Evolutionary conservation across 1,284 basidiomycete species (phyloP), one percentile per base, ranked within the genome.

Genomic region (Xerocomus amazonicus): DNA sequence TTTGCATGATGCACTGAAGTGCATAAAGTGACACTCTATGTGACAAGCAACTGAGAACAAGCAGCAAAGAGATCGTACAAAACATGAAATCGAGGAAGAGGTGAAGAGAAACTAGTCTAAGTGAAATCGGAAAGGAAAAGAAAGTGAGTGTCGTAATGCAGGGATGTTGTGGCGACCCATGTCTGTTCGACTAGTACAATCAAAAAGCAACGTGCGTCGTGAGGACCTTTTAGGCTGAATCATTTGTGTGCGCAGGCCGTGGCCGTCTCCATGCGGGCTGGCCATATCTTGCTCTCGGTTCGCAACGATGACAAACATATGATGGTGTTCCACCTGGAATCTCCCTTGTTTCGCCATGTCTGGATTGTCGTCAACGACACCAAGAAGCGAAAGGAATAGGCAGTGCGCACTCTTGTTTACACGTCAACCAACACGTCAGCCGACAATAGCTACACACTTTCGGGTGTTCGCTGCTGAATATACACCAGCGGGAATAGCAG

Each of bases 361-460:
- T 62, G 17, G 19, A 50, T 34, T 8, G 16, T 16, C 4, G 34
- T 56, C 42, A 59, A 7, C 37, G 35, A 8, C 16, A 5, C 38
- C 34, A 35, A 3, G 9, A 23, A 31, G 13, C 14, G 34, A n/a
- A 34, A n/a, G 17, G 16, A 27, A 12, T 5, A n/a, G 23, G 9
- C 1, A 48, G 42, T 31, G 13, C 62, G 10, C 47, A 67, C 62
- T 27, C 51, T 9, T 56, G 62, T 46, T 57, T 63, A 12, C 65
- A 65, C 16, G 62, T 65, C 33, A 61, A 34, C 62, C 62, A 56
- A 12, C 65, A 65, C 17, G 62, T 65, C 33, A 61, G 36, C 62
- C 62, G 56, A 19, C 62, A 65, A 17, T 56, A 52, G 28, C 16
- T 47, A 41, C 62, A 65, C 4, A 36, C 23, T 17, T 50, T 54